Percentiles rank a stretch among this genome's conserved stretches.
Evolutionary conservation across 2,329 filamentous ascomycete species (phyloP).

Genomic region (Ceratocystis cubensis): DNA sequence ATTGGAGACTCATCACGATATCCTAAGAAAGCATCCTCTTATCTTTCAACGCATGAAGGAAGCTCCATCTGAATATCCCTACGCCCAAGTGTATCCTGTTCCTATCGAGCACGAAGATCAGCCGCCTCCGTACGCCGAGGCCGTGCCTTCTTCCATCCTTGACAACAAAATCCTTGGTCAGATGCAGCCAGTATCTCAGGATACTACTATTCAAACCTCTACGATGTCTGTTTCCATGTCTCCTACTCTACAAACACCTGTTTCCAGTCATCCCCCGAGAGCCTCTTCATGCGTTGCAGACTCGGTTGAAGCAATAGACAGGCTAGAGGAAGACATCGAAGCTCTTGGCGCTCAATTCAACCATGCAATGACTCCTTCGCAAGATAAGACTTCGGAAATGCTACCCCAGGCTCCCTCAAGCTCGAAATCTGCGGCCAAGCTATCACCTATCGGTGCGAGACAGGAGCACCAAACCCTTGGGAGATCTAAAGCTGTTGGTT

Average conservation of each 20-base stretch:
- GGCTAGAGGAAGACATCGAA: conserved; percentile 49
- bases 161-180: background rate
- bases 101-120: conserved; percentile 21
- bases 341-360: conserved; percentile 30
- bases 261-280: conserved; percentile 25
- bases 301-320: conserved; percentile 49
- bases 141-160: conserved; percentile 18
- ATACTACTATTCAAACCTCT: background rate
- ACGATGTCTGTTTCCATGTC: background rate
- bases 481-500: conserved; percentile 31
- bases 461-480: conserved; percentile 29
- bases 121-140: conserved; percentile 20
- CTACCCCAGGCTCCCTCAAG: background rate
- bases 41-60: conserved; percentile 14
- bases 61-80: conserved; percentile 14
- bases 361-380: conserved; percentile 23
- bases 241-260: background rate
- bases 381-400: background rate
- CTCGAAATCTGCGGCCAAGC: background rate
- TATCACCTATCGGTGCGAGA: background rate
- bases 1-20: conserved; percentile 17
- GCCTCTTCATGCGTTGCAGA: conserved; percentile 45
- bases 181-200: background rate
- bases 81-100: conserved; percentile 18
- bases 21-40: conserved; percentile 15